Evolutionary conservation across 495 filamentous ascomycete species (phyloP), one percentile per base, ranked within the genome.

Genomic region (Aspergillus egyptiacus): DNA sequence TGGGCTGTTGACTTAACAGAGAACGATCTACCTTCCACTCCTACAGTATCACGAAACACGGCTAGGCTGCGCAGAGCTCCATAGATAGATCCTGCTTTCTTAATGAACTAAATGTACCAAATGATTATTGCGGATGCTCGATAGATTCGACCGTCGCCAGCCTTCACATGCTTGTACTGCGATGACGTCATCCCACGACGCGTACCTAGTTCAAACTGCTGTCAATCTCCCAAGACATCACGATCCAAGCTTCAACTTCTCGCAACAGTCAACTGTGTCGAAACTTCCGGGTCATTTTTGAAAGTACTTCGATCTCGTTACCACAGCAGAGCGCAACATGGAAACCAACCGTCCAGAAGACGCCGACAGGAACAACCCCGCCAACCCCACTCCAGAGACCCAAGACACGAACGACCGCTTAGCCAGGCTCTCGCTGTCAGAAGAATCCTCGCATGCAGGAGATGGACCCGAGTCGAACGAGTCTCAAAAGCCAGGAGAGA

Each of bases 1-100:
- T 55, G 62, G 62, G n/a, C 62, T 59, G 33, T 65, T 60, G 60
- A 62, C 25, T 59, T 58, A 55, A 59, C 62, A 2, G 53, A 57
- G 31, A 60, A 63, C 18, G 58, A 61, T 25, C 51, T 54, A 18
- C 57, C 46, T 34, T 30, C 63, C 17, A 61, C 50, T 22, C 49
- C 61, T n/a, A 53, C n/a, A n/a, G n/a, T n/a, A n/a, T n/a, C n/a
- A n/a, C n/a, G n/a, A n/a, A n/a, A n/a, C n/a, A n/a, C n/a, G n/a
- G n/a, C n/a, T n/a, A 64, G 15, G 61, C 55, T 23, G 60, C 50
- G 52, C 44, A 60, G 44, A 52, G 59, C 27, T 66, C 56, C 56
- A 17, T 60, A 46, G 61, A 58, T 2, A 20, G 55, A 53, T 44
- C 51, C 56, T 6, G 32, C 8, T n/a, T n/a, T n/a, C n/a, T n/a